Percentiles rank a stretch among this genome's conserved stretches.
These are phyloP conservation scores for Orbilia javanica DNA, from an alignment of 2,329 filamentous ascomycete species.

Conservation along the genomic window DNA sequence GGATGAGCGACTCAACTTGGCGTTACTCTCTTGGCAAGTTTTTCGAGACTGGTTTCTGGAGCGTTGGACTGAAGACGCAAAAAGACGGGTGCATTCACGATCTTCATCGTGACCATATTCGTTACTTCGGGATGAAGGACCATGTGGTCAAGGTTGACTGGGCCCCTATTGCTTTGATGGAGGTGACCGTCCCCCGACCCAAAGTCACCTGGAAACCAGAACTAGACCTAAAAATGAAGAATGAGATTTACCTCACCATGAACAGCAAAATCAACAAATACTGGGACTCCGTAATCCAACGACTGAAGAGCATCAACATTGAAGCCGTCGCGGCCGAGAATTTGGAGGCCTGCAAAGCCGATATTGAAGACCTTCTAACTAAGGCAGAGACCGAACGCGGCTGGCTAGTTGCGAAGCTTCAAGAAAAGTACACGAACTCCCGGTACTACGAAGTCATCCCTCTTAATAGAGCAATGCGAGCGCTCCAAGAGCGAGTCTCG, in stretches of 20 bases:
- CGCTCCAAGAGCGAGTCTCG: constrained; percentile 90
- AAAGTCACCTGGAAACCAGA: constrained; percentile 98
- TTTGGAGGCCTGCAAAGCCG: constrained; percentile 80
- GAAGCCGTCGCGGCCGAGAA: constrained; percentile 92
- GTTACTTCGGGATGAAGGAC: constrained; percentile 91
- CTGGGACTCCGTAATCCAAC: constrained; percentile 84
- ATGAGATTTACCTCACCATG: constrained; percentile 85
- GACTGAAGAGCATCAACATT: constrained; percentile 88
- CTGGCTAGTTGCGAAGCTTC: constrained; percentile 79
- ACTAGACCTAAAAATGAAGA: constrained; percentile 90
- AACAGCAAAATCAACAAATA: constrained; percentile 87
- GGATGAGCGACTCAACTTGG: constrained; percentile 95
- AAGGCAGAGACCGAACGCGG: constrained; percentile 87
- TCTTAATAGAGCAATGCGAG: constrained; percentile 86
- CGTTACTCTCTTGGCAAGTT: constrained; percentile 99
- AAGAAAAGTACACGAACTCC: constrained; percentile 90
- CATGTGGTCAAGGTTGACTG: constrained; percentile 90
- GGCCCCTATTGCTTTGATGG: constrained; percentile 89
- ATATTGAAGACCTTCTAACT: constrained; percentile 82
- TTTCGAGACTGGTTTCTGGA: constrained; percentile 97
- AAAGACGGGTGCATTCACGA: constrained; percentile 86
- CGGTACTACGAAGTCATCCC: constrained; percentile 98
- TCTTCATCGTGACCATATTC: constrained; percentile 88
- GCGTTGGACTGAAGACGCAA: constrained; percentile 81
- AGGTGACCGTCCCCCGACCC: constrained; percentile 90